Evolutionary conservation across 441 rosid genomes (phyloP).

Genomic region (Euphorbia celastroides): DNA sequence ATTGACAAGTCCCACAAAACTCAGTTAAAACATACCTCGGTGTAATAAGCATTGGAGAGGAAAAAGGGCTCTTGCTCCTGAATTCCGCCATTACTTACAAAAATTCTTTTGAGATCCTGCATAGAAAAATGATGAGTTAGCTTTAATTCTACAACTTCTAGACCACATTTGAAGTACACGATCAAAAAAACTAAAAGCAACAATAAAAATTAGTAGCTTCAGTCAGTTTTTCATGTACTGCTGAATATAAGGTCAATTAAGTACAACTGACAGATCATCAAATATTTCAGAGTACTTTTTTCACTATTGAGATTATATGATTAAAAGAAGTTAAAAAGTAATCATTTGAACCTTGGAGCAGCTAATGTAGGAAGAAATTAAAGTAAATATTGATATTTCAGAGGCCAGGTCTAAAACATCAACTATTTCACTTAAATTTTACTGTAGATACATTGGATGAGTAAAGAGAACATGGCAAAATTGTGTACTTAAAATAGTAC

Average conservation of each 20-base stretch:
- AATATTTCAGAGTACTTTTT: not conserved
- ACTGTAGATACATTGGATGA: not conserved
- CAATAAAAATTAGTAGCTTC: not conserved
- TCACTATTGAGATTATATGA: not conserved
- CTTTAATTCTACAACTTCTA: not conserved
- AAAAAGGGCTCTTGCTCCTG: constrained; percentile 70
- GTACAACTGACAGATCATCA: not conserved
- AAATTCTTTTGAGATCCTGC: constrained; percentile 70
- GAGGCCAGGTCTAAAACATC: not conserved
- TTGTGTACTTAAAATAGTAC: not conserved
- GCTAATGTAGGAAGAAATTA: not conserved
- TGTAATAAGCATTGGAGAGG: constrained; percentile 35
- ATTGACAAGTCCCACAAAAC: not conserved
- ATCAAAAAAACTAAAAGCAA: not conserved
- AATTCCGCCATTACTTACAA: constrained; percentile 47
- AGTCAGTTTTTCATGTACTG: not conserved
- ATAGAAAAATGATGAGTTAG: constrained; percentile 12
- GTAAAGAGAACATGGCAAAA: not conserved
- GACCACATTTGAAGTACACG: constrained; percentile 4
- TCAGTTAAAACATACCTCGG: constrained; percentile 34
- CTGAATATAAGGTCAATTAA: not conserved
- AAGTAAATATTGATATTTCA: not conserved
- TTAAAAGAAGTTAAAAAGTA: not conserved
- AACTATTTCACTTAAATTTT: not conserved
- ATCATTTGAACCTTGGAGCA: not conserved